These are phyloP conservation scores for Erythrophleum ivorense DNA, from an alignment of 331 rosid species.

Conservation along the genomic window DNA sequence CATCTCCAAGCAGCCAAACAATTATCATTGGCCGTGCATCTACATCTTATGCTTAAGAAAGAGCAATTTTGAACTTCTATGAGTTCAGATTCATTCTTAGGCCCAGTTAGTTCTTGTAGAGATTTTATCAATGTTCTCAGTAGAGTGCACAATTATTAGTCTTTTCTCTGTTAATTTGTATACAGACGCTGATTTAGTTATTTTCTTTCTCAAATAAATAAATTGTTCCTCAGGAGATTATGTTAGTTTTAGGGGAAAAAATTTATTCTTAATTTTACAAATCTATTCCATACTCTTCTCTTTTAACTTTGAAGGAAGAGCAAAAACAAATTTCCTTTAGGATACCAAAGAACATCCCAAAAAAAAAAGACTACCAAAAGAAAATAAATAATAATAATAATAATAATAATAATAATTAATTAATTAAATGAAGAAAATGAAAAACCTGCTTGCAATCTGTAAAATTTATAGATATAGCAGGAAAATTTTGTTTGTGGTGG, in stretches of 20 bases:
- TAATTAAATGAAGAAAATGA: slow-evolving; percentile 19
- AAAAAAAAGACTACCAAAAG: neutral
- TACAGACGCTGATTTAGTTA: neutral
- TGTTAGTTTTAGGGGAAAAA: neutral
- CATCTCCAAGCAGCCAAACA: neutral
- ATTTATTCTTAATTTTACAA: neutral
- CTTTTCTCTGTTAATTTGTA: neutral
- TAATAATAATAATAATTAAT: neutral
- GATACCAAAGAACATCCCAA: neutral
- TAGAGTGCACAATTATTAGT: neutral
- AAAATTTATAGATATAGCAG: neutral
- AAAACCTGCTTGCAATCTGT: slow-evolving; percentile 19
- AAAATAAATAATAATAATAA: slow-evolving; percentile 20
- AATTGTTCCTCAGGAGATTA: slow-evolving; percentile 3
- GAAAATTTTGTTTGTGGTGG: slow-evolving; percentile 1
- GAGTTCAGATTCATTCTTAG: slow-evolving; percentile 10
- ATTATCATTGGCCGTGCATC: neutral
- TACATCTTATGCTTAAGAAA: slow-evolving; percentile 6
- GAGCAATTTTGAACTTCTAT: neutral
- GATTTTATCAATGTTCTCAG: neutral
- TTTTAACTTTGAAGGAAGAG: neutral
- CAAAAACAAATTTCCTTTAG: neutral
- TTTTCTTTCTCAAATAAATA: slow-evolving; percentile 8
- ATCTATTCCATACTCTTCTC: neutral
- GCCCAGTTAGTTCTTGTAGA: neutral